Conservation (phyloP, 1,284 basidiomycete species). For the Boletellus deceptivus region DNA sequence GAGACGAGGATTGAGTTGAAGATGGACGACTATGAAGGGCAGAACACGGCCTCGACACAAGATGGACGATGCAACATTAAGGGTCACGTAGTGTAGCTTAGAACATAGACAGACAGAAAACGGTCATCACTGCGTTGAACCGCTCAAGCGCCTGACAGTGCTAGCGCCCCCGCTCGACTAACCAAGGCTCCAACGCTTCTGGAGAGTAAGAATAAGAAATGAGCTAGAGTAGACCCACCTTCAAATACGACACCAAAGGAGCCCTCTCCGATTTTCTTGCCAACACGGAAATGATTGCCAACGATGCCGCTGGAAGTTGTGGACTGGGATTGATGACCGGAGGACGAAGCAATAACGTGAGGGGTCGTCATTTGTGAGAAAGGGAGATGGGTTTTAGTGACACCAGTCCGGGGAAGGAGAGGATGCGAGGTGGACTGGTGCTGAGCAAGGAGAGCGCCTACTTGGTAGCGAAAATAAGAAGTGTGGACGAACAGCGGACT, state of each 20-base stretch:
- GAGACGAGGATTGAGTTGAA: slow-evolving; percentile 16
- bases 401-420: slow-evolving; percentile 33
- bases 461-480: slow-evolving; percentile 29
- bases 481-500: slow-evolving; percentile 31
- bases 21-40: slow-evolving; percentile 3
- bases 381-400: slow-evolving; percentile 8
- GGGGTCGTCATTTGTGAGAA: slow-evolving; percentile 60
- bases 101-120: slow-evolving; percentile 4
- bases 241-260: slow-evolving; percentile 84
- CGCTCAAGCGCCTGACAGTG: slow-evolving; percentile 18
- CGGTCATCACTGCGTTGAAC: slow-evolving; percentile 2
- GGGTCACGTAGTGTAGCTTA: slow-evolving; percentile 3
- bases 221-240: slow-evolving; percentile 42
- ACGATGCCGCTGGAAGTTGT: slow-evolving; percentile 67
- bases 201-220: not conserved
- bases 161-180: slow-evolving; percentile 5
- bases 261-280: slow-evolving; percentile 87
- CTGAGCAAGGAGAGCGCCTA: slow-evolving; percentile 21
- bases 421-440: slow-evolving; percentile 25
- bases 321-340: slow-evolving; percentile 56
- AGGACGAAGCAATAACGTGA: slow-evolving; percentile 74
- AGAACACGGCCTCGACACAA: slow-evolving; percentile 8
- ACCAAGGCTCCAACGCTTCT: slow-evolving; percentile 2
- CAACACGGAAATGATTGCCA: slow-evolving; percentile 74
- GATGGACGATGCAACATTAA: slow-evolving; percentile 1